Conservation (phyloP, 768 basidiomycete species). For the Boletellus emodensis region DNA sequence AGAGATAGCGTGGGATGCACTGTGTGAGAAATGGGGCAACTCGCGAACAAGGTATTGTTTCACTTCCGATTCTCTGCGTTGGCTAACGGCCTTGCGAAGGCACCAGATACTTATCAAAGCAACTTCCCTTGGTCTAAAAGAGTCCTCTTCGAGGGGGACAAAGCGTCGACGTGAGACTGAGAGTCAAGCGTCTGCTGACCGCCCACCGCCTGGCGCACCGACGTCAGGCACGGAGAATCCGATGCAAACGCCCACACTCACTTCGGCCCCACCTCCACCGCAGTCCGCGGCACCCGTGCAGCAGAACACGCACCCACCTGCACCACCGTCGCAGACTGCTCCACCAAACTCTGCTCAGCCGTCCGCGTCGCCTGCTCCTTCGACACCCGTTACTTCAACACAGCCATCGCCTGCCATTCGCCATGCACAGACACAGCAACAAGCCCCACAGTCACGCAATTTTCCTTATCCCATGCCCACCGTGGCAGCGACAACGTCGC, state of each 20-base stretch:
- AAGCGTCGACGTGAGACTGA: conserved; percentile 56
- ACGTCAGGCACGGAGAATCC: conserved; percentile 19
- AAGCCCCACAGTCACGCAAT: conserved; percentile 20
- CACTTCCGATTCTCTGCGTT: not conserved
- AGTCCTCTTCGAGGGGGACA: conserved; percentile 59
- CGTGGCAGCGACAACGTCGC: conserved; percentile 57
- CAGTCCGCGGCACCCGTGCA: conserved; percentile 16
- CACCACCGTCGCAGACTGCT: conserved; percentile 29
- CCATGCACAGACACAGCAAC: conserved; percentile 31
- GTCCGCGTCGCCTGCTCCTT: conserved; percentile 33
- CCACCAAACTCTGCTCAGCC: conserved; percentile 25
- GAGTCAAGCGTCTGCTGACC: conserved; percentile 26
- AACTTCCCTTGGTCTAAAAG: conserved; percentile 72
- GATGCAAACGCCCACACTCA: conserved; percentile 11
- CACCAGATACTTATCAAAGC: conserved; percentile 84
- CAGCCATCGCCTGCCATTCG: conserved; percentile 35
- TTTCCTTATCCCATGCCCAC: conserved; percentile 75
- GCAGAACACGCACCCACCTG: conserved; percentile 28
- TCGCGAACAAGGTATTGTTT: conserved; percentile 61
- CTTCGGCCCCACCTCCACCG: conserved; percentile 26
- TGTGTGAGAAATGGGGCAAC: conserved; percentile 69
- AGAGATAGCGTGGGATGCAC: conserved; percentile 75
- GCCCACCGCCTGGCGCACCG: conserved; percentile 20
- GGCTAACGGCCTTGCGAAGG: conserved; percentile 35
- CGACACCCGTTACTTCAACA: conserved; percentile 30